Evolutionary conservation across 1,284 basidiomycete genomes (phyloP), one percentile per base, ranked within the genome.

Genomic region (Marasmius sp.): DNA sequence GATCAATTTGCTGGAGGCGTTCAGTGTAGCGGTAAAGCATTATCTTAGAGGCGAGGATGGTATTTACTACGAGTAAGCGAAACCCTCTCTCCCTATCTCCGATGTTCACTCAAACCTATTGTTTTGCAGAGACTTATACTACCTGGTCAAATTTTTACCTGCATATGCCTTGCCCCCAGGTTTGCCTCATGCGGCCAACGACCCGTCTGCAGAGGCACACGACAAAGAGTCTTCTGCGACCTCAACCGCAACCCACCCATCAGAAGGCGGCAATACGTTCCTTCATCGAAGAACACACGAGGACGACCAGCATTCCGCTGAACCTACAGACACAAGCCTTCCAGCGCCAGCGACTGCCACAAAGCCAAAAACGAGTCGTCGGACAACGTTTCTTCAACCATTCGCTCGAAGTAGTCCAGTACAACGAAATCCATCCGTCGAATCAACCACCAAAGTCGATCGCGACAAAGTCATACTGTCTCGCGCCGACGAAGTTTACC

Each of bases 141-240:
- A 86, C 66, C 80, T 85, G 58, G 82, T 87, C 70, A 89, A 88
- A 69, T 88, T 84, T 72, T 79, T 90, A n/a, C 87, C 87, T 1
- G 77, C 82, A 6, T 89, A 89, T 67, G 81, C 82, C 1, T 74
- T 89, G 7, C 86, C 87, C 0, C 69, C 82, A 1, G 84, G 84
- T 37, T 71, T 84, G 52, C 83, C 86, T 81, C 16, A 69, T 41
- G 64, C 71, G n/a, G 79, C 83, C 61, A 63, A 77, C 20, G 56
- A 70, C 1, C 68, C 70, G 18, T 63, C 60, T 6, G 47, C 59
- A 6, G 61, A 58, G 12, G 41, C 52, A n/a, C 33, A 36, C 10
- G 56, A 37, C 38, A 37, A 39, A 34, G 39, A 52, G 18, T 33
- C 45, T 34, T 54, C 66, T n/a, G 53, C 39, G 18, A 47, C 57